Conservation (phyloP, 495 filamentous ascomycete genomes). For the Penicillium silybi region DNA sequence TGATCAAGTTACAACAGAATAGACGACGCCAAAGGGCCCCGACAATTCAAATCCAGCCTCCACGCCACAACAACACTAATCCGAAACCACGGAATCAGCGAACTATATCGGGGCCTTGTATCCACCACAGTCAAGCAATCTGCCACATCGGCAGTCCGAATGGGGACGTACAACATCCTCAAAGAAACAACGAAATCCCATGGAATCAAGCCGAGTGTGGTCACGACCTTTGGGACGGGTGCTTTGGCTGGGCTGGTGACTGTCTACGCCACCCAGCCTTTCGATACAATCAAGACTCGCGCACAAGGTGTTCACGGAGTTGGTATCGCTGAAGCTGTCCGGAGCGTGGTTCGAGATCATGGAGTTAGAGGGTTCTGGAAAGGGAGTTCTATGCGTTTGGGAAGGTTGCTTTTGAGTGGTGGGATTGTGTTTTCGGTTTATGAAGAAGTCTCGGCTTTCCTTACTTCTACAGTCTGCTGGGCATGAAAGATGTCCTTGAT, state of each 20-base stretch:
- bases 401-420: slow-evolving; percentile 58
- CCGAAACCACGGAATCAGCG: slow-evolving; percentile 44
- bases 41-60: slow-evolving; percentile 45
- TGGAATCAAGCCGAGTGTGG: slow-evolving; percentile 37
- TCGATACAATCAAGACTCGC: slow-evolving; percentile 65
- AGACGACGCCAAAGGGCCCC: slow-evolving; percentile 55
- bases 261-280: slow-evolving; percentile 60
- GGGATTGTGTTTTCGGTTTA: slow-evolving; percentile 65
- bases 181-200: slow-evolving; percentile 52
- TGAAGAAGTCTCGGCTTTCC: slow-evolving; percentile 49
- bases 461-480: too few relatives aligned
- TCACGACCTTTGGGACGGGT: slow-evolving; percentile 58
- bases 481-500: too few relatives aligned
- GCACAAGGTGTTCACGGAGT: slow-evolving; percentile 52
- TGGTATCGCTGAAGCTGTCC: slow-evolving; percentile 49
- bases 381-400: slow-evolving; percentile 64
- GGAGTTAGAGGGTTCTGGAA: slow-evolving; percentile 61
- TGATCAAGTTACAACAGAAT: too few relatives aligned
- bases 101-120: slow-evolving; percentile 57
- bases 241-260: slow-evolving; percentile 58
- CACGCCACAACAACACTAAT: slow-evolving; percentile 51
- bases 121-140: slow-evolving; percentile 67
- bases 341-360: slow-evolving; percentile 48
- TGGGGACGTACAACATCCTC: slow-evolving; percentile 65
- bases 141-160: slow-evolving; percentile 58